Percentiles rank a stretch among this genome's conserved stretches.
phyloP scores from a whole-genome alignment of 2,329 filamentous ascomycete genomes.

The Epichloe bromicola region DNA sequence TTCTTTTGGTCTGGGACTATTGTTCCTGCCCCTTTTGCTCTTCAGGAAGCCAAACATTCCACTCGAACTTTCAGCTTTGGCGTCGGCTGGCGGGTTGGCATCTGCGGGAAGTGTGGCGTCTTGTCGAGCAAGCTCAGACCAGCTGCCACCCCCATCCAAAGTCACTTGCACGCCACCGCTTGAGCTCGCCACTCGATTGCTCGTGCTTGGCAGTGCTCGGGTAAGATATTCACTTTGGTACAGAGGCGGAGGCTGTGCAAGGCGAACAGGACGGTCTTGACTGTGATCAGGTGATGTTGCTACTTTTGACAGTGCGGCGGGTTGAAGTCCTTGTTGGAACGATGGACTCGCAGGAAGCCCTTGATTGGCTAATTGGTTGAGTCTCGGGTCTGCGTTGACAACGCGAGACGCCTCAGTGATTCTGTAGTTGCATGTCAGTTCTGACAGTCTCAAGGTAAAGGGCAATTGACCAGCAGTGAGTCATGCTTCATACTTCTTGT shows the following conservation, averaged over 20 bases:
- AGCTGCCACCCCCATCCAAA: constrained; percentile 76
- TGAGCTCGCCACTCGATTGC: constrained; percentile 60
- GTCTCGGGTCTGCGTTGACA: constrained; percentile 8
- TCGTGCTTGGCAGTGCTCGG: constrained; percentile 38
- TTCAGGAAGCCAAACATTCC: constrained; percentile 86
- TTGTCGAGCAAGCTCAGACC: constrained; percentile 80
- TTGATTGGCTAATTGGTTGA: constrained; percentile 3
- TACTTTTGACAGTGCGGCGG: constrained; percentile 4
- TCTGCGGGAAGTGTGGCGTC: constrained; percentile 62
- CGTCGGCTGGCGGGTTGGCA: constrained; percentile 40
- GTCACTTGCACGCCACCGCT: constrained; percentile 83
- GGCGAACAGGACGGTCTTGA: constrained; percentile 14
- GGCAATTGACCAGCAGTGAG: too few relatives aligned
- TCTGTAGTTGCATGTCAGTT: constrained; percentile 17
- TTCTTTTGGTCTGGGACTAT: constrained; percentile 90
- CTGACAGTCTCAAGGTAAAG: neutral
- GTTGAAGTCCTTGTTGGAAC: constrained; percentile 3
- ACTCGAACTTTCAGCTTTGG: constrained; percentile 46
- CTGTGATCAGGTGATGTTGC: constrained; percentile 13
- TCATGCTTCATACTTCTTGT: constrained; percentile 47
- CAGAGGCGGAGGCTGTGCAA: constrained; percentile 28
- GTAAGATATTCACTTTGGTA: constrained; percentile 34
- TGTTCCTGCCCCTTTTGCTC: constrained; percentile 77
- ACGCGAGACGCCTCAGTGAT: constrained; percentile 21
- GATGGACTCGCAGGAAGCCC: constrained; percentile 17